These are phyloP conservation scores for Triticum dicoccoides DNA, from an alignment of 176 grass and related monocot species.

Conservation along the genomic window DNA sequence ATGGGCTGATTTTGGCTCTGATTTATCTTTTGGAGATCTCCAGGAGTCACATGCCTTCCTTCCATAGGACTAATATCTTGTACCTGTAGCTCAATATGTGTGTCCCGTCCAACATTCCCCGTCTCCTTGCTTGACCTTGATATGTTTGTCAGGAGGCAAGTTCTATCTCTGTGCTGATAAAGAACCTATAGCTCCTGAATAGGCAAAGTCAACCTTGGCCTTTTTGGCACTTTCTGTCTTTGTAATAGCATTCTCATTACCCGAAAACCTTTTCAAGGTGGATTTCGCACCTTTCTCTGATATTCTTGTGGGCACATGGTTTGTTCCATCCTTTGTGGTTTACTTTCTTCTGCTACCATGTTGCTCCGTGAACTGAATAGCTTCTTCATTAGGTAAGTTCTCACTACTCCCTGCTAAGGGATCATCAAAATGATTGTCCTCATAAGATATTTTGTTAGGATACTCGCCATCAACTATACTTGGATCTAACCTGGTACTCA, in stretches of 20 bases:
- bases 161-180: constrained; percentile 36
- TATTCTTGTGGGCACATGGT: constrained; percentile 31
- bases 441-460: constrained; percentile 35
- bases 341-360: constrained; percentile 45
- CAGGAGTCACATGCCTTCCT: constrained; percentile 47
- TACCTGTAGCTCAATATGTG: constrained; percentile 22
- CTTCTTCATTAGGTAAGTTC: constrained; percentile 35
- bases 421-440: constrained; percentile 33
- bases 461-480: constrained; percentile 20
- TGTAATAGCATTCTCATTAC: constrained; percentile 35
- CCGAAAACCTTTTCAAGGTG: constrained; percentile 57
- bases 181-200: constrained; percentile 27
- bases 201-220: constrained; percentile 49
- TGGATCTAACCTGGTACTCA: constrained; percentile 20
- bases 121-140: constrained; percentile 43
- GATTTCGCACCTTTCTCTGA: constrained; percentile 39
- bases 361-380: constrained; percentile 29
- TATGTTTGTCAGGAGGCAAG: constrained; percentile 45
- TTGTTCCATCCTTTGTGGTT: constrained; percentile 47
- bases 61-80: constrained; percentile 40
- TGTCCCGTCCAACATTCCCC: constrained; percentile 39
- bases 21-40: constrained; percentile 44
- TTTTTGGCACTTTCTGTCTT: constrained; percentile 59
- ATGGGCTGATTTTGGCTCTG: constrained; percentile 39
- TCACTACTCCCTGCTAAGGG: constrained; percentile 20